phyloP scores from a whole-genome alignment of 768 basidiomycete species.

The Bullera alba region DNA sequence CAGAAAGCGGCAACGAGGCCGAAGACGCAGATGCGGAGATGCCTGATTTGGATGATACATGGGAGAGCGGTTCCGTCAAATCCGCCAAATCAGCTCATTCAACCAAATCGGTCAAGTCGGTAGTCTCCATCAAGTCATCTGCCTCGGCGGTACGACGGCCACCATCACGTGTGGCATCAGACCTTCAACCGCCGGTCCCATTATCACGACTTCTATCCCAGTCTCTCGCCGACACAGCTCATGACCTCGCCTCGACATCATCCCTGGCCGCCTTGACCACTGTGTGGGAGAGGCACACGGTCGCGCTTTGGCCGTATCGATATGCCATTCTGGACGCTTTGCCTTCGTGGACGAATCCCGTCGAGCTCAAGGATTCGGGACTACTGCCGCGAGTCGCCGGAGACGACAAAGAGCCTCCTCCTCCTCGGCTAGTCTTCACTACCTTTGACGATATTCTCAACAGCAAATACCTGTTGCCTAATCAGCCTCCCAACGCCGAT shows the following conservation, averaged over 20 bases:
- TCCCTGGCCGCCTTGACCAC: conserved; percentile 56
- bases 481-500: no score
- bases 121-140: not conserved
- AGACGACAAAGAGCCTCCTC: conserved; percentile 7
- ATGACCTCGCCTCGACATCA: conserved; percentile 60
- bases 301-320: conserved; percentile 61
- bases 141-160: not conserved
- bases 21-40: not conserved
- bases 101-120: not conserved
- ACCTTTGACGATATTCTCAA: not conserved
- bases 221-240: conserved; percentile 57
- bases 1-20: not conserved
- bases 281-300: conserved; percentile 57
- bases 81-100: not conserved
- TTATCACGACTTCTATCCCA: conserved; percentile 61
- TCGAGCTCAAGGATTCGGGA: conserved; percentile 31
- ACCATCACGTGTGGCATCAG: not conserved
- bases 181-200: conserved; percentile 28
- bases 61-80: conserved; percentile 1
- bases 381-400: conserved; percentile 13
- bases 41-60: not conserved
- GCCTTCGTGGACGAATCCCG: conserved; percentile 65
- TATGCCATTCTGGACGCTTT: conserved; percentile 64
- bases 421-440: not conserved
- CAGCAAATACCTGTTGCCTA: not conserved